Evolutionary conservation across 306 rosid species (phyloP).

Genomic region (Vigna radiata): DNA sequence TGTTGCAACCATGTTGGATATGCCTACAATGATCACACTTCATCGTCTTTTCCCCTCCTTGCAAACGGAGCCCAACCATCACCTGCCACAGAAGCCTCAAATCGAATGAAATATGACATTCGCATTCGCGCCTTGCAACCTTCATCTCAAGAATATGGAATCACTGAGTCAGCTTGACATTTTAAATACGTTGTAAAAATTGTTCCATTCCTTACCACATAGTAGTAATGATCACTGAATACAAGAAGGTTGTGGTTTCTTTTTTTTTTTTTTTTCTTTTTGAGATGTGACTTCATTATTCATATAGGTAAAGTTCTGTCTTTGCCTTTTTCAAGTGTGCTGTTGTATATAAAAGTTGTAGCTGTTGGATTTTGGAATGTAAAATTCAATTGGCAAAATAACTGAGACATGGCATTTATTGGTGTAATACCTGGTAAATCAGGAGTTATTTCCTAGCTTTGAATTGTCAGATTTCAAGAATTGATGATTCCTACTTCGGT

Average conservation of each 20-base stretch:
- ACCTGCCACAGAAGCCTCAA: constrained; percentile 46
- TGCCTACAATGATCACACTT: constrained; percentile 52
- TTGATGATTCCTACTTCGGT: neutral
- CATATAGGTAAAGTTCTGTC: neutral
- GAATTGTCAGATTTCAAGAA: neutral
- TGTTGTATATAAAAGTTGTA: neutral
- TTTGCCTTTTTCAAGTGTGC: neutral
- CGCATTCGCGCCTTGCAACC: constrained; percentile 86
- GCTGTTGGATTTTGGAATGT: neutral
- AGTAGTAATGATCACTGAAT: neutral
- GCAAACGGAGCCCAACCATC: constrained; percentile 58
- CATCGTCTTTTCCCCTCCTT: constrained; percentile 52
- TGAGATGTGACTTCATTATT: neutral
- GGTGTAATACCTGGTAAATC: neutral
- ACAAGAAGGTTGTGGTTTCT: neutral
- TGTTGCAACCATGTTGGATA: constrained; percentile 80
- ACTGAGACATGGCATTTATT: neutral
- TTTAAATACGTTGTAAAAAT: neutral
- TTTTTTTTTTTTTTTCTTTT: neutral
- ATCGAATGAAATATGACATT: constrained; percentile 63
- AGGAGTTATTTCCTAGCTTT: neutral
- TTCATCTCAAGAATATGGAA: constrained; percentile 58
- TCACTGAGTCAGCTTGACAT: constrained; percentile 40
- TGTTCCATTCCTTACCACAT: constrained; percentile 12
- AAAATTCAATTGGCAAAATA: neutral